Evolutionary conservation across 2,329 filamentous ascomycete species (phyloP).

Genomic region (Arachnopeziza araneosa): DNA sequence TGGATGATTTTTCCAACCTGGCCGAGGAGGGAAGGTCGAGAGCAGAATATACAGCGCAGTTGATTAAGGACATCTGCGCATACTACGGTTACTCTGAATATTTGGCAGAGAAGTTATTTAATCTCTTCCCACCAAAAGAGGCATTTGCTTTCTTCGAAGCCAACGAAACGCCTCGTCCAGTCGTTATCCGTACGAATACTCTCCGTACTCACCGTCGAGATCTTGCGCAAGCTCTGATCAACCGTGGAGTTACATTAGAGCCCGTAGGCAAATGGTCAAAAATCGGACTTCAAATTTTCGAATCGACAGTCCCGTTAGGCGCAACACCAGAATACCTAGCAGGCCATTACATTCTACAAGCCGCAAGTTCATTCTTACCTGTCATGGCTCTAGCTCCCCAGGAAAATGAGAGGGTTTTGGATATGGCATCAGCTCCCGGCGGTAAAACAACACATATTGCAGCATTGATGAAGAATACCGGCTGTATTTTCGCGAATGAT

Average conservation of each 20-base stretch:
- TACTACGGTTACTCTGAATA: constrained; percentile 97
- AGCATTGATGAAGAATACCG: constrained; percentile 97
- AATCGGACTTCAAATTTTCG: constrained; percentile 93
- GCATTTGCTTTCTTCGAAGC: constrained; percentile 98
- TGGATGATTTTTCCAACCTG: constrained; percentile 82
- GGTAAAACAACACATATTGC: constrained; percentile 95
- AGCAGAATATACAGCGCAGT: constrained; percentile 79
- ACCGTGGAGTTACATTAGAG: constrained; percentile 91
- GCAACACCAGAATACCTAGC: constrained; percentile 96
- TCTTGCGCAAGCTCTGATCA: constrained; percentile 89
- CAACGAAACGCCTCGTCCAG: constrained; percentile 88
- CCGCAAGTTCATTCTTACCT: constrained; percentile 91
- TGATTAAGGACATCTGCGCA: constrained; percentile 86
- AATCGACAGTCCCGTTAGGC: constrained; percentile 72
- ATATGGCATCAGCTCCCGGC: constrained; percentile 90
- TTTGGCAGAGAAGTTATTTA: constrained; percentile 92
- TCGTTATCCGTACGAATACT: constrained; percentile 96
- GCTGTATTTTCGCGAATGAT: constrained; percentile 94
- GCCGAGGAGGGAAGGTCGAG: constrained; percentile 75
- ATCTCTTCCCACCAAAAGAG: constrained; percentile 86
- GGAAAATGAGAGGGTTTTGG: constrained; percentile 84
- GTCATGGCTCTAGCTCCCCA: constrained; percentile 97
- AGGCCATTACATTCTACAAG: constrained; percentile 96
- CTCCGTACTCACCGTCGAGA: constrained; percentile 71
- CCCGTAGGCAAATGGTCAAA: constrained; percentile 99